Evolutionary conservation across 1,284 basidiomycete genomes (phyloP), one percentile per base, ranked within the genome.

Genomic region (Austroboletus niveus): DNA sequence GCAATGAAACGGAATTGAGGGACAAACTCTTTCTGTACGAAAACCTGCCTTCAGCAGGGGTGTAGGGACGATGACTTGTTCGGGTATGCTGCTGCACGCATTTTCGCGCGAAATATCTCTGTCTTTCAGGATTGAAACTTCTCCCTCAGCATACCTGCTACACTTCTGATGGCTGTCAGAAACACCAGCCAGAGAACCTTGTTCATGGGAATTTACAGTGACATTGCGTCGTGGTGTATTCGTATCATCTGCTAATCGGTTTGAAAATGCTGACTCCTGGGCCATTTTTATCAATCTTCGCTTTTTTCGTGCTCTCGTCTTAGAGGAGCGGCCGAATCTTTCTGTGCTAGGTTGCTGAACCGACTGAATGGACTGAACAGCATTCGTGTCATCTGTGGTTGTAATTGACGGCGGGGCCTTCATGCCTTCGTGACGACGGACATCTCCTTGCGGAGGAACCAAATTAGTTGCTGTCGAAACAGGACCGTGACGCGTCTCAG

Each of bases 1-100:
- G 45, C 7, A 15, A 42, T 1, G 38, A 27, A 30, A 20, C 4
- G n/a, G 8, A 12, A 41, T 46, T 6, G 24, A 43, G 2, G 40
- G 24, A 55, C 65, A 34, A 51, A 66, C 68, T 45, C 66, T 61
- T 35, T 69, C 51, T 34, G 64, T 66, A 39, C 57, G 54, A 48
- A 68, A 5, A 15, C 64, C 64, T 22, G 60, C 56, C 35, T 50
- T 51, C 27, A 63, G 17, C 32, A 2, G 45, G 35, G 47, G 51
- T 36, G 29, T 17, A 39, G 51, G 45, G 14, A 32, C 17, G 2
- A 11, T 20, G 3, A 15, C 22, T 41, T 49, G 50, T 44, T 5
- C 57, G 22, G 41, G 20, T 30, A 10, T 17, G 1, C 42, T 41
- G 9, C 10, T n/a, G 20, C 45, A 24, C 2, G 29, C 27, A 7